Evolutionary conservation across 805 yeast species (phyloP).

Genomic region (Metschnikowia lachancei): DNA sequence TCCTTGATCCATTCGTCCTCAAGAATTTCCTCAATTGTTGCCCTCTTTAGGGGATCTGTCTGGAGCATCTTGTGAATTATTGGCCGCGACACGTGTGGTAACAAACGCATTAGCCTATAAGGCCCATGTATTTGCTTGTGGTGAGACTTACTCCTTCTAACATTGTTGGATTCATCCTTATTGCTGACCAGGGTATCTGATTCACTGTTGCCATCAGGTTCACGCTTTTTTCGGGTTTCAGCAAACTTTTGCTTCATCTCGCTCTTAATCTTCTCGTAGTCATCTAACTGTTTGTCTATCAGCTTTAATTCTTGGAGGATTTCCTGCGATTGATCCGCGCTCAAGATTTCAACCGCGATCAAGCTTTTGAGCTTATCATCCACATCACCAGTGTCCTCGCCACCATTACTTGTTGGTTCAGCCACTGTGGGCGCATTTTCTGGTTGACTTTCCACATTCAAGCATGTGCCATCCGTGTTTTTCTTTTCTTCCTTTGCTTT

Average conservation of each 20-base stretch:
- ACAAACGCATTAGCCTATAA: conserved; percentile 71
- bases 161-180: conserved; percentile 6
- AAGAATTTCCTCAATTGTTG: conserved; percentile 63
- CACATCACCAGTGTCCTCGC: conserved; percentile 4
- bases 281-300: conserved; percentile 37
- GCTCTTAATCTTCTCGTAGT: conserved; percentile 34
- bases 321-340: conserved; percentile 33
- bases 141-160: conserved; percentile 33
- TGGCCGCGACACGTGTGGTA: conserved; percentile 84
- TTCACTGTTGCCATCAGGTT: conserved; percentile 10
- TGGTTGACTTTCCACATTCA: not conserved
- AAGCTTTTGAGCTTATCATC: conserved; percentile 22
- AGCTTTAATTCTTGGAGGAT: conserved; percentile 34
- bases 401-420: conserved; percentile 15
- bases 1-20: conserved; percentile 69
- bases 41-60: conserved; percentile 59
- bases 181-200: conserved; percentile 9
- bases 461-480: not conserved
- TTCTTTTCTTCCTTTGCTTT: conserved; percentile 11
- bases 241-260: conserved; percentile 34
- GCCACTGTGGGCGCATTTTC: not conserved
- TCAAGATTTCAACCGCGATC: conserved; percentile 27
- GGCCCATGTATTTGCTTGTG: conserved; percentile 75
- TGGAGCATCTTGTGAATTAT: conserved; percentile 63
- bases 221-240: conserved; percentile 17